Conservation (phyloP, 2,329 filamentous ascomycete species). For the Alternaria arbusti region DNA sequence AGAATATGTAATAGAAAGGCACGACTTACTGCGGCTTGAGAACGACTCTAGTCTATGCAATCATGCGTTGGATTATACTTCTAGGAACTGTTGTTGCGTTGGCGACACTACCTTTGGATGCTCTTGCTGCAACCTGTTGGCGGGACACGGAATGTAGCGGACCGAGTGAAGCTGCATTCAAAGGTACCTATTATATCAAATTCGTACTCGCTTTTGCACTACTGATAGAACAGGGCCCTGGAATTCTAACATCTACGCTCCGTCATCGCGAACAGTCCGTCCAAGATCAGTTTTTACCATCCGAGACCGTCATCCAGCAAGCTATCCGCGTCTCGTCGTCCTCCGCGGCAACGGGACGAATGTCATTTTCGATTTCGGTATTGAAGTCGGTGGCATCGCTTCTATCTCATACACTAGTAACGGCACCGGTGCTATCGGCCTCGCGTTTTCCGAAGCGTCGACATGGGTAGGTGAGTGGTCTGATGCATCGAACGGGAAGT, state of each 20-base stretch:
- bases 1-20: neutral
- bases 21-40: neutral
- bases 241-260: conserved; percentile 65
- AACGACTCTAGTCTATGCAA: neutral
- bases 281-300: conserved; percentile 55
- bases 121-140: conserved; percentile 56
- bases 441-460: conserved; percentile 53
- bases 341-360: conserved; percentile 58
- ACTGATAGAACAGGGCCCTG: conserved; percentile 53
- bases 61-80: neutral
- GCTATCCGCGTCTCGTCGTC: conserved; percentile 36
- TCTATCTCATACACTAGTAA: conserved; percentile 58
- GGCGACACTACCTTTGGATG: neutral
- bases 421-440: conserved; percentile 44
- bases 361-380: conserved; percentile 66
- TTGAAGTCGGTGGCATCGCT: conserved; percentile 64
- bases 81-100: neutral
- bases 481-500: conserved; percentile 52
- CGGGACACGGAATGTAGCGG: conserved; percentile 61
- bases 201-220: neutral
- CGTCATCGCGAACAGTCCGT: conserved; percentile 57
- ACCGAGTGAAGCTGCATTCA: conserved; percentile 58
- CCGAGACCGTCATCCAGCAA: conserved; percentile 26
- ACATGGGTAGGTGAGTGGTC: conserved; percentile 53
- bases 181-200: conserved; percentile 2